A percentile compares a stretch with the other conserved stretches of the same genome.
phyloP scores from a whole-genome alignment of 495 filamentous ascomycete genomes.

The Hypoxylon crocopeplum region DNA sequence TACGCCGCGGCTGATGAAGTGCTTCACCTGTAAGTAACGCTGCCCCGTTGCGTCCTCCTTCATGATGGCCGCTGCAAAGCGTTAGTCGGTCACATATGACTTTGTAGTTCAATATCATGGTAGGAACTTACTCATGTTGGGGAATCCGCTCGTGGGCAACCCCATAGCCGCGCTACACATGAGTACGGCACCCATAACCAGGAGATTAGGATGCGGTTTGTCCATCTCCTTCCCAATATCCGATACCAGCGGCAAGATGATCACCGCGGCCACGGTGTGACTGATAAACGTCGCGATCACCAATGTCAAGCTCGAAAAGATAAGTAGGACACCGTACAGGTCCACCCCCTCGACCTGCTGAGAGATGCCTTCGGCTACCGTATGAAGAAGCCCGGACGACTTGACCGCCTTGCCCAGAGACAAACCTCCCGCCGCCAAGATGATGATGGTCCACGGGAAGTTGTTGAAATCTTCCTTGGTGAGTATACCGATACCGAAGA shows the following conservation, averaged over 20 bases:
- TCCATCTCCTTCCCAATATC: slow-evolving; percentile 84
- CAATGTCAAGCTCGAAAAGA: slow-evolving; percentile 84
- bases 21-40: slow-evolving; percentile 87
- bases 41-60: slow-evolving; percentile 94
- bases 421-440: slow-evolving; percentile 92
- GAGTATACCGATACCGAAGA: slow-evolving; percentile 96
- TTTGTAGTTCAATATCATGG: neutral
- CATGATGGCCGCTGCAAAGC: slow-evolving; percentile 87
- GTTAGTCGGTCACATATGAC: slow-evolving; percentile 31
- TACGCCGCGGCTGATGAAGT: slow-evolving; percentile 91
- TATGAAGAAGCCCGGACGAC: slow-evolving; percentile 89
- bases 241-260: slow-evolving; percentile 89
- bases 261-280: slow-evolving; percentile 95
- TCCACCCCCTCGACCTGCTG: slow-evolving; percentile 75
- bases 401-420: slow-evolving; percentile 95
- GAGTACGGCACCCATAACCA: slow-evolving; percentile 81
- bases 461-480: slow-evolving; percentile 99
- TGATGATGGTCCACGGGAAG: slow-evolving; percentile 99
- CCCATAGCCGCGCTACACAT: slow-evolving; percentile 82
- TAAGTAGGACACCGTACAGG: slow-evolving; percentile 84
- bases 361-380: slow-evolving; percentile 80
- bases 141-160: slow-evolving; percentile 93
- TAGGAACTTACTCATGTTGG: slow-evolving; percentile 91
- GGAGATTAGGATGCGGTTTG: slow-evolving; percentile 88
- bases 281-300: slow-evolving; percentile 98